Conservation (phyloP, 306 rosid genomes). For the Lotus japonicus region DNA sequence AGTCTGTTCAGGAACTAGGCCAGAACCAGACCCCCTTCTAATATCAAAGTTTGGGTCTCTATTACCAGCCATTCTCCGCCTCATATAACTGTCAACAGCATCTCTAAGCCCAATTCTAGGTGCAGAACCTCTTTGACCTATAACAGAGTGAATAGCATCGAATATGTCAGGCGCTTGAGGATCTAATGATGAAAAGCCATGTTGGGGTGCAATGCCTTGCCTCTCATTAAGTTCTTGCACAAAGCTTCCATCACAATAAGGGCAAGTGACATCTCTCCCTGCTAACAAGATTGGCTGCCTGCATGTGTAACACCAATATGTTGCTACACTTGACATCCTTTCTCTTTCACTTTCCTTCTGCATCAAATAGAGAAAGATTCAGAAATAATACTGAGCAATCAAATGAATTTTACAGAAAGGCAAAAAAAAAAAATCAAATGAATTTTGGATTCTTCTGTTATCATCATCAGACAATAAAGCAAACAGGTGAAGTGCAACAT, state of each 20-base stretch:
- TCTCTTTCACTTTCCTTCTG: slow-evolving; percentile 6
- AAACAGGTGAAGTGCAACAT: not conserved
- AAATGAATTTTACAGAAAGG: not conserved
- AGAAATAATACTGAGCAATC: not conserved
- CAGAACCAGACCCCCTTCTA: slow-evolving; percentile 7
- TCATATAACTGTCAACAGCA: slow-evolving; percentile 25
- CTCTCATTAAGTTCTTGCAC: slow-evolving; percentile 38
- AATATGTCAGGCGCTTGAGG: slow-evolving; percentile 29
- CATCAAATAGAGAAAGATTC: not conserved
- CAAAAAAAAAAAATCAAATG: not conserved
- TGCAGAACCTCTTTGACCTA: slow-evolving; percentile 38
- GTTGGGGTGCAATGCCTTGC: not conserved
- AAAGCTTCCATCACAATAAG: slow-evolving; percentile 51
- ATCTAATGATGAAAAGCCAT: slow-evolving; percentile 4
- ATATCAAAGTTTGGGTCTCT: slow-evolving; percentile 25
- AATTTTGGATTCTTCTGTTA: not conserved
- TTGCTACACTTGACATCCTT: slow-evolving; percentile 43
- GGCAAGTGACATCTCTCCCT: slow-evolving; percentile 38
- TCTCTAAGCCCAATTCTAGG: slow-evolving; percentile 36
- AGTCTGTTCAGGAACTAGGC: slow-evolving; percentile 27
- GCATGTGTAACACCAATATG: slow-evolving; percentile 67
- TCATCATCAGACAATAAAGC: not conserved
- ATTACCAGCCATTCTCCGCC: slow-evolving; percentile 48
- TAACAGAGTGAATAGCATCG: slow-evolving; percentile 30
- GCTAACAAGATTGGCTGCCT: slow-evolving; percentile 23